Evolutionary conservation across 257 asterid genomes (phyloP).

Genomic region (Gardenia jasminoides): DNA sequence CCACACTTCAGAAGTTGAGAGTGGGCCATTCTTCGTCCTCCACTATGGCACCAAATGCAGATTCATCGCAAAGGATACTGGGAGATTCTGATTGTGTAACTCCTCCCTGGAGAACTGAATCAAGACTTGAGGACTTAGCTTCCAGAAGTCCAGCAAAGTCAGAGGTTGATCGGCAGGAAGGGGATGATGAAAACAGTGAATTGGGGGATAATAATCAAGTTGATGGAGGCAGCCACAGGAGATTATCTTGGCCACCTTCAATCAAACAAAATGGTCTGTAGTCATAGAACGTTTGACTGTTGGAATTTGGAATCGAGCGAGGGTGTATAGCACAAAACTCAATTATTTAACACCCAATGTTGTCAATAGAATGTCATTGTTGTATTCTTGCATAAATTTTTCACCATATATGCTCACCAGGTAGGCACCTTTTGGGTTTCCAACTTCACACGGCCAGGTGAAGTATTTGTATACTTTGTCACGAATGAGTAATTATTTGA

Average conservation of each 20-base stretch:
- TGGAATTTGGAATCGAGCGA: background rate
- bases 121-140: conserved; percentile 55
- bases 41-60: conserved; percentile 18
- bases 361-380: background rate
- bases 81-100: conserved; percentile 68
- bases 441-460: background rate
- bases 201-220: conserved; percentile 18
- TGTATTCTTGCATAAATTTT: background rate
- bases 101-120: conserved; percentile 78
- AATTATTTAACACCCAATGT: background rate
- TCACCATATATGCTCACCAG: background rate
- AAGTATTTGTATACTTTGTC: background rate
- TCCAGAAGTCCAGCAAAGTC: background rate
- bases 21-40: conserved; percentile 60
- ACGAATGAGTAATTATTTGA: background rate
- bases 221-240: conserved; percentile 46
- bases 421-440: background rate
- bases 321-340: background rate
- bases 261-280: conserved; percentile 30
- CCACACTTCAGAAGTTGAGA: conserved; percentile 80
- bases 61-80: conserved; percentile 30
- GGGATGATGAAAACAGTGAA: background rate
- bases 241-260: conserved; percentile 75
- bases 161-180: background rate
- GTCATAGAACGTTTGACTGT: background rate